Conservation (phyloP, 2,329 filamentous ascomycete genomes). For the Ceratocystiopsis brevicomis region DNA sequence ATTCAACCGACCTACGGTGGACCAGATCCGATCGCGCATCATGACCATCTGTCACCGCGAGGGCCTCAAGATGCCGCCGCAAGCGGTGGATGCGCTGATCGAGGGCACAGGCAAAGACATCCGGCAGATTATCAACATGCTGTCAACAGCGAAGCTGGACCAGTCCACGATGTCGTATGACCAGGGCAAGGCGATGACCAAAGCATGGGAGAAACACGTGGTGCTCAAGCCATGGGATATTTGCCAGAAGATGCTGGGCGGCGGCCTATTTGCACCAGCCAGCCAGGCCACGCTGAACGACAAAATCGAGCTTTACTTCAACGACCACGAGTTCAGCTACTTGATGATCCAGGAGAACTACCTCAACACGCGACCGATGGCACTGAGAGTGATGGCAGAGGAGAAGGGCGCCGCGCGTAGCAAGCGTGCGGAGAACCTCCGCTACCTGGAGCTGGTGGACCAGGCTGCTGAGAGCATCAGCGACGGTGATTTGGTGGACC, state of each 20-base stretch:
- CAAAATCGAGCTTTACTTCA: conserved; percentile 97
- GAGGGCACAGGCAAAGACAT: conserved; percentile 94
- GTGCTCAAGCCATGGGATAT: conserved; percentile 98
- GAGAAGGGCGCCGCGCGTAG: conserved; percentile 32
- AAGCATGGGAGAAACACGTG: conserved; percentile 95
- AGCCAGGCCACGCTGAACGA: conserved; percentile 85
- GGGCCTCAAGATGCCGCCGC: conserved; percentile 63
- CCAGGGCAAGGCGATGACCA: conserved; percentile 82
- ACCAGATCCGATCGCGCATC: conserved; percentile 78
- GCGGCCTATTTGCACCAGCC: conserved; percentile 65
- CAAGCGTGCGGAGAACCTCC: conserved; percentile 53
- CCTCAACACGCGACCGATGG: conserved; percentile 59
- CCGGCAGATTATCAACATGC: conserved; percentile 96
- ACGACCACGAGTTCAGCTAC: conserved; percentile 94
- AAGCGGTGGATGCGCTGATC: conserved; percentile 80
- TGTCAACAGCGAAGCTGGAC: conserved; percentile 83
- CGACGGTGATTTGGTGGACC: conserved; percentile 85
- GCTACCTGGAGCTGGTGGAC: conserved; percentile 70
- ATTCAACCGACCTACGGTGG: conserved; percentile 76
- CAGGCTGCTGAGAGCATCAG: conserved; percentile 90
- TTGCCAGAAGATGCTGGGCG: conserved; percentile 73
- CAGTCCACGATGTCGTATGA: conserved; percentile 63
- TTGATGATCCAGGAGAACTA: conserved; percentile 99
- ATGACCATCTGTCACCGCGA: conserved; percentile 92
- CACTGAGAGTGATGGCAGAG: conserved; percentile 22